phyloP scores from a whole-genome alignment of 2,329 filamentous ascomycete species.

The Pestalotiopsis sp. region DNA sequence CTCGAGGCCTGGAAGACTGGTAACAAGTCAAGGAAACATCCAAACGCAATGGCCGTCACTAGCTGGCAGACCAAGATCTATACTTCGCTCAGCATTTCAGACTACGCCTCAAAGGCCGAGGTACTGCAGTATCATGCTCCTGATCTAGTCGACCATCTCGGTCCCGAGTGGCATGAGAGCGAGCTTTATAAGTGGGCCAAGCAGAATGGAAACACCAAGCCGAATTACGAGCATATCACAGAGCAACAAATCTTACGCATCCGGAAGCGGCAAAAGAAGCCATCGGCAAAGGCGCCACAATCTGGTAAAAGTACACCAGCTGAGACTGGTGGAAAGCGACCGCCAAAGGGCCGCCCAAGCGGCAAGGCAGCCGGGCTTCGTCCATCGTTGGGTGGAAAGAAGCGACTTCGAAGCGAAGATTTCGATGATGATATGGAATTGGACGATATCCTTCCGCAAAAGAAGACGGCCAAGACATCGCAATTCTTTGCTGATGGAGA shows the following conservation, averaged over 20 bases:
- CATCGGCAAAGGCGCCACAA: constrained; percentile 16
- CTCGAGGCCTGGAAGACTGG: constrained; percentile 28
- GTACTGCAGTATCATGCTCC: constrained; percentile 48
- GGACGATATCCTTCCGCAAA: constrained; percentile 19
- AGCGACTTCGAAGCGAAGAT: constrained; percentile 41
- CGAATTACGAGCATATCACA: constrained; percentile 26
- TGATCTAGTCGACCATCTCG: constrained; percentile 34
- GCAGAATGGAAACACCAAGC: constrained; percentile 28
- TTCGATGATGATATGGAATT: constrained; percentile 26
- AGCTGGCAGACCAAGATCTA: constrained; percentile 34
- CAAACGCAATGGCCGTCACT: constrained; percentile 27
- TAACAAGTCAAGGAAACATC: constrained; percentile 30
- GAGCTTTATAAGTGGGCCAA: constrained; percentile 32
- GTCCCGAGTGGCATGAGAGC: constrained; percentile 33
- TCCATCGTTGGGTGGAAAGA: constrained; percentile 43
- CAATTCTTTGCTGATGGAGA: constrained; percentile 38
- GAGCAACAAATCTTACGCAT: constrained; percentile 28
- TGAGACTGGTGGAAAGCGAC: constrained; percentile 26
- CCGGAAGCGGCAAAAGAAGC: constrained; percentile 27
- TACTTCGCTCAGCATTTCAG: constrained; percentile 42
- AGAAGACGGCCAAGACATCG: constrained; percentile 32
- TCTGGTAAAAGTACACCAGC: constrained; percentile 15
- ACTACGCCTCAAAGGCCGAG: constrained; percentile 38
- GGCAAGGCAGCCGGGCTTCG: constrained; percentile 51
- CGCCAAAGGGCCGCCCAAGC: constrained; percentile 36